phyloP scores from a whole-genome alignment of 192 early-diverging fungal species.

The Podila minutissima region DNA sequence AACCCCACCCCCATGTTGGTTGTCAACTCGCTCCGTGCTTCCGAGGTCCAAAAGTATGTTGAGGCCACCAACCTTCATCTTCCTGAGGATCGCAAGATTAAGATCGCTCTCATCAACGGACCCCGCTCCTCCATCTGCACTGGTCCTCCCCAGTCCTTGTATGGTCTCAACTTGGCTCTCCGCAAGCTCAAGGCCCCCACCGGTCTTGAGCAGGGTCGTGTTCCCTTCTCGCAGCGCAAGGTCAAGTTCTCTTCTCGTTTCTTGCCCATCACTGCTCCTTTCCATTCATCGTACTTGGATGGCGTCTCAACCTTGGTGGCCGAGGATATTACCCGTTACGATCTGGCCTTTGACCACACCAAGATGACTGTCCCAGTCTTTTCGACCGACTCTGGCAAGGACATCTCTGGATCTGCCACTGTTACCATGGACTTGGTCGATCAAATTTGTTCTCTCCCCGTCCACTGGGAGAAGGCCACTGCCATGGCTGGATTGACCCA shows the following conservation, averaged over 20 bases:
- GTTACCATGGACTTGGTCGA: constrained; percentile 75
- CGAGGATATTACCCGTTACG: constrained; percentile 73
- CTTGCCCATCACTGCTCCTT: constrained; percentile 92
- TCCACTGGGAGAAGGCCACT: constrained; percentile 82
- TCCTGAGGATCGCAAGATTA: constrained; percentile 83
- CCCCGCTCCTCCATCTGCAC: constrained; percentile 90
- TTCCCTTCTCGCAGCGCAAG: constrained; percentile 90
- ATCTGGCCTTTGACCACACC: constrained; percentile 69
- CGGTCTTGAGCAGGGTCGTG: constrained; percentile 86
- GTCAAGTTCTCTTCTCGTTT: constrained; percentile 91
- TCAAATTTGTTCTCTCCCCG: constrained; percentile 75
- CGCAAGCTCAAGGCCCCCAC: constrained; percentile 92
- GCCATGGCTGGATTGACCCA: constrained; percentile 74
- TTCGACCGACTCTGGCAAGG: constrained; percentile 84
- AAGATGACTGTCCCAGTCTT: constrained; percentile 81
- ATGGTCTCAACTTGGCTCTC: constrained; percentile 90
- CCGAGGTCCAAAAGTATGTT: constrained; percentile 86
- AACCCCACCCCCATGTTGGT: constrained; percentile 94
- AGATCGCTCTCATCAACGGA: constrained; percentile 91
- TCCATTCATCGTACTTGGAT: constrained; percentile 86
- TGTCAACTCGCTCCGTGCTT: constrained; percentile 82
- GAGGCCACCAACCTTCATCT: constrained; percentile 90
- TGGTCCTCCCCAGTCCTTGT: constrained; percentile 90
- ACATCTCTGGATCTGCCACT: constrained; percentile 66
- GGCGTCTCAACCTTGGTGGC: constrained; percentile 70